A percentile compares a stretch with the other conserved stretches of the same genome.
Conservation (phyloP, 257 asterid genomes). For the Ajuga chamaepitys region DNA sequence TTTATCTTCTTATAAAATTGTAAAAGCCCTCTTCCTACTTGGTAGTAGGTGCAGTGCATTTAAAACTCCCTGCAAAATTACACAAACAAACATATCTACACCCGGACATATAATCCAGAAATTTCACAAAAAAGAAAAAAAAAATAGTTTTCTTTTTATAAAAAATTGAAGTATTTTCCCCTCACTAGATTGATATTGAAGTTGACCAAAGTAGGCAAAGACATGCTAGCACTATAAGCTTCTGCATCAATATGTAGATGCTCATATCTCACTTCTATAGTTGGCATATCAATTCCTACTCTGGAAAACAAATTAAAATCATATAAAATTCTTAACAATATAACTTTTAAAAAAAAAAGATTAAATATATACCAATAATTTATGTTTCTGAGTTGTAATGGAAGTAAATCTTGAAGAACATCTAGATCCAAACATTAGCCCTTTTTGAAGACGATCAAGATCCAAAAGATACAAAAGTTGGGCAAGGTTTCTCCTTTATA, state of each 20-base stretch:
- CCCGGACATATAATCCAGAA: background rate
- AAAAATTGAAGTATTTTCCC: too few relatives aligned
- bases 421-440: constrained; percentile 29
- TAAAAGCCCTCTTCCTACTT: constrained; percentile 43
- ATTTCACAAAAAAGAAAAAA: background rate
- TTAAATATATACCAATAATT: constrained; percentile 30
- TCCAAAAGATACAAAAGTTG: background rate
- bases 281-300: constrained; percentile 43
- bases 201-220: constrained; percentile 39
- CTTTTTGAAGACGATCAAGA: constrained; percentile 42
- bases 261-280: constrained; percentile 48
- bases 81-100: background rate
- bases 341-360: too few relatives aligned
- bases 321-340: background rate
- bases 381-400: constrained; percentile 30
- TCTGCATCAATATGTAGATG: constrained; percentile 34
- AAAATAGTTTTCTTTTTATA: too few relatives aligned
- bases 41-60: constrained; percentile 43
- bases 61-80: constrained; percentile 33
- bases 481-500: background rate
- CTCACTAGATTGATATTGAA: constrained; percentile 31
- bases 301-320: constrained; percentile 10
- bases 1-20: constrained; percentile 54
- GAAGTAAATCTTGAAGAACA: constrained; percentile 43
- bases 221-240: constrained; percentile 45